Base-by-base conservation (phyloP, 2,329 filamentous ascomycete genomes). In the Didymella lethalis region DNA sequence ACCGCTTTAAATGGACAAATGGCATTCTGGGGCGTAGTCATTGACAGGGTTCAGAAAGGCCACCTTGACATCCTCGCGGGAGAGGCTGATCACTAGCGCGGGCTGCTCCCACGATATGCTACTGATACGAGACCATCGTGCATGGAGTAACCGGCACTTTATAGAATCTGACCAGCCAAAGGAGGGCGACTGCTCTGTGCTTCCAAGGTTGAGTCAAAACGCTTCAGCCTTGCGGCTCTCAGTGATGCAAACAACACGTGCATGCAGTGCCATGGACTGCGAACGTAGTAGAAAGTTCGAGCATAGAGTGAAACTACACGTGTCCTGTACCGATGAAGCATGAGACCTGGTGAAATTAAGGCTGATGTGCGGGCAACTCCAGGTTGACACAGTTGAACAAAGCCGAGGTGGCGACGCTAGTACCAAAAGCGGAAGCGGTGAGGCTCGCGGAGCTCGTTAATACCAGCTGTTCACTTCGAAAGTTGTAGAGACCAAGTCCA, bases 391-490 rank as follows among this genome's bases (percentile, higher is more conserved):
- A 48, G 41, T 54, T 58, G 45, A 43, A 46, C 55, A 58, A 58
- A 53, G 55, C 48, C 55, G 44, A 48, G 43, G 36, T 52, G 47
- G 48, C 48, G 29, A 60, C 67, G 59, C 69, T 69, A 58, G 65
- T 57, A 11, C 70, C 64, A 4, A 4, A 48, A 64, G 31, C 18
- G 66, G 63, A 64, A 57, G 64, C 62, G 64, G 64, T 68, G 56
- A 64, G 53, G 43, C 57, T 29, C 41, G 26, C 57, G 54, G 43
- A 67, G 59, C 51, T 64, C 59, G 68, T 72, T 72, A 67, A 66
- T 63, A 63, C 65, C 67, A 74, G 66, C 63, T 75, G 70, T 69
- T 71, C 67, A 64, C 65, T 72, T 69, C 67, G 64, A 68, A 67
- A 65, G 66, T 64, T 64, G 68, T 63, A 61, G 59, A 64, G 56